Percentiles rank a stretch among this genome's conserved stretches.
Evolutionary conservation across 352 stramenopile genomes (phyloP).

Genomic region (Phytophthora fragariaefolia): DNA sequence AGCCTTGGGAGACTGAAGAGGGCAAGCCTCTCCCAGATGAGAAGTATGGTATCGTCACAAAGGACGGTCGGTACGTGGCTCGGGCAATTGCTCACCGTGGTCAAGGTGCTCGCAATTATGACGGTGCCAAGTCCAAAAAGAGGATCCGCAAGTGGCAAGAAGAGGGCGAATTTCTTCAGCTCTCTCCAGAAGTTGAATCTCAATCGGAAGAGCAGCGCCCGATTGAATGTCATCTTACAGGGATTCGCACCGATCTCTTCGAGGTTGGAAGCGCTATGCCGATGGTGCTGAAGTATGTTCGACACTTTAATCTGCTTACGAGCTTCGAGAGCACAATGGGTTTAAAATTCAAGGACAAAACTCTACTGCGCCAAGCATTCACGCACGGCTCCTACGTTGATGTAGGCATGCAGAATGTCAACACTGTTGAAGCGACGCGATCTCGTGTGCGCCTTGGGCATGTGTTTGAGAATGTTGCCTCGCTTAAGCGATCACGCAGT

Average conservation of each 20-base stretch:
- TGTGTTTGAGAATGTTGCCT: constrained; percentile 68
- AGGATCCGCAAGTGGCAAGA: constrained; percentile 74
- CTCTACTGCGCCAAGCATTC: constrained; percentile 83
- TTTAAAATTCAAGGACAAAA: constrained; percentile 74
- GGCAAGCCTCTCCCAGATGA: constrained; percentile 8
- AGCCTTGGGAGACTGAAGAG: constrained; percentile 21
- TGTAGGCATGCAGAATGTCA: constrained; percentile 85
- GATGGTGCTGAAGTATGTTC: constrained; percentile 87
- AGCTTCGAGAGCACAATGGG: constrained; percentile 73
- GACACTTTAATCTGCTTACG: constrained; percentile 70
- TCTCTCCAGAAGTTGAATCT: constrained; percentile 67
- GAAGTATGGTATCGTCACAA: constrained; percentile 30
- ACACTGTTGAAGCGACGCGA: constrained; percentile 76
- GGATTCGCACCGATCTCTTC: constrained; percentile 80
- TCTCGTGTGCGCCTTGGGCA: constrained; percentile 80
- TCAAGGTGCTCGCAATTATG: constrained; percentile 64
- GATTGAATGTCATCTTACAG: constrained; percentile 71
- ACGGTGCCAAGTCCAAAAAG: constrained; percentile 71
- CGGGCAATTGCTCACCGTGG: constrained; percentile 52
- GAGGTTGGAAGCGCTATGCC: constrained; percentile 86
- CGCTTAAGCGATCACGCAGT: constrained; percentile 66
- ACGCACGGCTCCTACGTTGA: constrained; percentile 88
- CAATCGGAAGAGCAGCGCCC: constrained; percentile 51
- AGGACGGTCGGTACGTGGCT: constrained; percentile 40
- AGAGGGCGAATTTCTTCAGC: constrained; percentile 59